Evolutionary conservation across 2,329 filamentous ascomycete genomes (phyloP).

Genomic region (Ramichloridium luteum): DNA sequence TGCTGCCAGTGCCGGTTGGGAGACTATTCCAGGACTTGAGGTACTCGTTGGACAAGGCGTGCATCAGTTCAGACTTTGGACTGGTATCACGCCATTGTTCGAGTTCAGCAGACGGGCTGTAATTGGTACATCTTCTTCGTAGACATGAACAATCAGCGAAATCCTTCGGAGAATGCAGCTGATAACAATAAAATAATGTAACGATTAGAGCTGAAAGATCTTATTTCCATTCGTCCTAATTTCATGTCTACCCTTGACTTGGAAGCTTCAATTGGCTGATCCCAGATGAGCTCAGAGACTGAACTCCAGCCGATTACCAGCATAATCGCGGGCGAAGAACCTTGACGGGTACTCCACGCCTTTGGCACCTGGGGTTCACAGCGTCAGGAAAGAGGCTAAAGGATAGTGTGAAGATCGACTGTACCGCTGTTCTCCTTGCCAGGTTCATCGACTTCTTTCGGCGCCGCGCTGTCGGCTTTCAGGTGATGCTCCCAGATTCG

Average conservation of each 20-base stretch:
- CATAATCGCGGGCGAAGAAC: conserved; percentile 45
- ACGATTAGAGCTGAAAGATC: too few species aligned
- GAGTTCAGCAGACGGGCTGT: conserved; percentile 48
- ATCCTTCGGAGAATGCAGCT: too few species aligned
- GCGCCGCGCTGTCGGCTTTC: conserved; percentile 38
- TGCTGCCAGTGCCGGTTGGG: conserved; percentile 62
- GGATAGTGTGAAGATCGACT: conserved; percentile 1
- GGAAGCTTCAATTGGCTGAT: too few species aligned
- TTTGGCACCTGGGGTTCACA: conserved; percentile 37
- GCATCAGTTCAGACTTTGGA: conserved; percentile 71
- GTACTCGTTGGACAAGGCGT: conserved; percentile 75
- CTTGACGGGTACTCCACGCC: conserved; percentile 48
- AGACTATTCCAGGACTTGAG: conserved; percentile 73
- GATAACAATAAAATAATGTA: too few species aligned
- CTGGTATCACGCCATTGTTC: conserved; percentile 64
- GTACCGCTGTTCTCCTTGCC: conserved; percentile 31
- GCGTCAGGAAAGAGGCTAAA: too few species aligned
- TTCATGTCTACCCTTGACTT: too few species aligned
- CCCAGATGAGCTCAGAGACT: too few species aligned
- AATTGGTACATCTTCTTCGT: too few species aligned
- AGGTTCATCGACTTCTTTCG: conserved; percentile 43
- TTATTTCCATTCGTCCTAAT: too few species aligned
- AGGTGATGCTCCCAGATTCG: conserved; percentile 42
- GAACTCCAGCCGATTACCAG: conserved; percentile 30
- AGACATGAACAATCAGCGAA: too few species aligned